Conservation (phyloP, 148 eudicot species). For the Spergularia marina region DNA sequence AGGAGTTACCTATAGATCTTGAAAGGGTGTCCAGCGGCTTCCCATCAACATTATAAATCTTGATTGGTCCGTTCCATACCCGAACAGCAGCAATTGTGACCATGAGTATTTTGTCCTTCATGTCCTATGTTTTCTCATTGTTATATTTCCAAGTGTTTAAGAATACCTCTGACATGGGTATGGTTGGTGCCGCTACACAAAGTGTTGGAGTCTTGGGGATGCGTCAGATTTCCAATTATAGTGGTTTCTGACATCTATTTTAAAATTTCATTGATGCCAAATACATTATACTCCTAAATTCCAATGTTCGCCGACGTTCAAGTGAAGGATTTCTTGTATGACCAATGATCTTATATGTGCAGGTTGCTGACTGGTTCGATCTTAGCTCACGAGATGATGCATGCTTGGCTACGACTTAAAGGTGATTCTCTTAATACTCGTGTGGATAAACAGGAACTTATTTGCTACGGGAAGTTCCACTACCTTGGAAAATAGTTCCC, state of each 20-base stretch:
- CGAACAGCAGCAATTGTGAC: neutral
- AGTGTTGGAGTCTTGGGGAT: neutral
- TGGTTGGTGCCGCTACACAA: neutral
- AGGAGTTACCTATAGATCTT: no score
- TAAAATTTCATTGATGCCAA: neutral
- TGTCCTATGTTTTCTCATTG: neutral
- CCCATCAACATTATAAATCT: no score
- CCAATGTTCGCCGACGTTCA: neutral
- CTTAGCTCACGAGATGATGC: conserved; percentile 99
- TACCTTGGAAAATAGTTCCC: no score
- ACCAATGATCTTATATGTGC: conserved; percentile 8
- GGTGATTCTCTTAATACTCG: conserved; percentile 40
- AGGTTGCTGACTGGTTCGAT: conserved; percentile 95
- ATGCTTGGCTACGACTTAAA: conserved; percentile 93
- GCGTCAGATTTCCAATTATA: neutral
- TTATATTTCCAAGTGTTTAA: neutral
- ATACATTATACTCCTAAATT: neutral
- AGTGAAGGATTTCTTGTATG: neutral
- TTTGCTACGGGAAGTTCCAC: no score
- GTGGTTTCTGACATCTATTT: neutral
- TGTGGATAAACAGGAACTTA: no score
- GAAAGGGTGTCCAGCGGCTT: no score
- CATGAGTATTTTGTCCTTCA: neutral
- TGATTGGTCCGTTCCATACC: no score
- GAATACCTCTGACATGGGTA: conserved; percentile 1